Base-by-base conservation (phyloP, 306 rosid genomes). In the Potentilla sterilis region DNA sequence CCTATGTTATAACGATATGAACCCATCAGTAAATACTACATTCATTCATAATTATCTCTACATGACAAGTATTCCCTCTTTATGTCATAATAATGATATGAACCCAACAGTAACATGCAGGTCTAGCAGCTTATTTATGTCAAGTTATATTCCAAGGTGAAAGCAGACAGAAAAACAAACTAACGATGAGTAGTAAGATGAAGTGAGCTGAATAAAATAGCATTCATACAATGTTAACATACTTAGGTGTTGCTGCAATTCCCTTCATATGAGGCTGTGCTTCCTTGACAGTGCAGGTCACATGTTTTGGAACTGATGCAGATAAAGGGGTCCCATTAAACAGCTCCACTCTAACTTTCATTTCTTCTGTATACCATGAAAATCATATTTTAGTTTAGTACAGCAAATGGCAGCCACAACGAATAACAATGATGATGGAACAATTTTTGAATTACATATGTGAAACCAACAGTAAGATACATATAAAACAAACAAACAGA, bases 301-400 rank as follows among this genome's bases (percentile, higher is more conserved):
- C 97, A 1, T 88, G 92, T 77, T 90, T 92, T 43, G 98, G 98
- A 87, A 95, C 90, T 19, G 95, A 67, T 49, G 96, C 97, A 38
- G 97, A 92, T 73, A 95, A 76, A 80, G 98, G 92, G 48, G 49
- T 92, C 66, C 88, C 98, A 42, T 90, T 92, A 77, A 78, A 95
- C 85, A 90, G 75, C 72, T 89, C 92, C 55, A 95, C 87, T 86
- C 74, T 87, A 72, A 95, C 98, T 84, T 85, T 89, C 96, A 95
- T 89, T 80, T 80, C 95, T 81, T 89, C 98, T 95, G 90, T 65
- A 73, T 76, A 86, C 15, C 75, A 67, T 4, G 70, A 61, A 74
- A 22, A 64, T 46, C 62, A 34, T 16, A 65, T 43, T 51, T 82
- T 69, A 80, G 69, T 46, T 42, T 61, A 37, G 78, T 58, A 64